Evolutionary conservation across 192 early-diverging fungal genomes (phyloP).

Genomic region (Podila epicladia): DNA sequence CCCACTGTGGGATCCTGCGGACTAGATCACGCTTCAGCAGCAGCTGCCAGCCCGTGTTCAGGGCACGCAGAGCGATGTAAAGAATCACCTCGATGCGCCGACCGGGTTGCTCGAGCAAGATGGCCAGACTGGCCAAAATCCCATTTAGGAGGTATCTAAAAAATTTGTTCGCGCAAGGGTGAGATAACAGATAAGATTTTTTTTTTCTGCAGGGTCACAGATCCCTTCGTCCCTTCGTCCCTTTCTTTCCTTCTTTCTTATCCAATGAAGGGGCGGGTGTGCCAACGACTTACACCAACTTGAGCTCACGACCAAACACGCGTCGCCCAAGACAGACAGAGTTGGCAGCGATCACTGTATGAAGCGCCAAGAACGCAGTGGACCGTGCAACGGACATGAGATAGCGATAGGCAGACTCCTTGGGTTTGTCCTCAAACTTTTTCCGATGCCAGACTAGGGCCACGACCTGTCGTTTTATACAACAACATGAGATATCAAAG

Average conservation of each 20-base stretch:
- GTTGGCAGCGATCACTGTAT: slow-evolving; percentile 59
- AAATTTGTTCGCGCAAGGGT: too few relatives aligned
- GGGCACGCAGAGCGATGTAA: slow-evolving; percentile 82
- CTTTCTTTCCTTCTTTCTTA: too few relatives aligned
- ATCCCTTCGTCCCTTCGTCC: too few relatives aligned
- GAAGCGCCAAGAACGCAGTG: slow-evolving; percentile 64
- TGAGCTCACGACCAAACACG: slow-evolving; percentile 54
- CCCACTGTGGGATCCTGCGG: slow-evolving; percentile 72
- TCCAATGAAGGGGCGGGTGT: too few relatives aligned
- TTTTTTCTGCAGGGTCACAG: too few relatives aligned
- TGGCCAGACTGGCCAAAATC: slow-evolving; percentile 59
- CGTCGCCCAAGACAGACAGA: slow-evolving; percentile 63
- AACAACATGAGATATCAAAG: too few relatives aligned
- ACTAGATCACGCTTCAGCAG: slow-evolving; percentile 65
- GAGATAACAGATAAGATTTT: too few relatives aligned
- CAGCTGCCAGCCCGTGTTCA: slow-evolving; percentile 75
- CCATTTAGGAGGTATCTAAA: slow-evolving; percentile 53
- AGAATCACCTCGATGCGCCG: slow-evolving; percentile 84
- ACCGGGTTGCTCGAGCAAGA: slow-evolving; percentile 68
- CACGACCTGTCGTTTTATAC: slow-evolving; percentile 38
- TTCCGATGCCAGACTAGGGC: slow-evolving; percentile 53
- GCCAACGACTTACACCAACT: too few relatives aligned
- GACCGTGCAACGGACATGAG: slow-evolving; percentile 64
- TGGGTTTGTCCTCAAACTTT: slow-evolving; percentile 44
- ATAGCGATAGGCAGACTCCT: slow-evolving; percentile 54